Base-by-base conservation (phyloP, 305 asterid genomes). In the Fraxinus nigra region DNA sequence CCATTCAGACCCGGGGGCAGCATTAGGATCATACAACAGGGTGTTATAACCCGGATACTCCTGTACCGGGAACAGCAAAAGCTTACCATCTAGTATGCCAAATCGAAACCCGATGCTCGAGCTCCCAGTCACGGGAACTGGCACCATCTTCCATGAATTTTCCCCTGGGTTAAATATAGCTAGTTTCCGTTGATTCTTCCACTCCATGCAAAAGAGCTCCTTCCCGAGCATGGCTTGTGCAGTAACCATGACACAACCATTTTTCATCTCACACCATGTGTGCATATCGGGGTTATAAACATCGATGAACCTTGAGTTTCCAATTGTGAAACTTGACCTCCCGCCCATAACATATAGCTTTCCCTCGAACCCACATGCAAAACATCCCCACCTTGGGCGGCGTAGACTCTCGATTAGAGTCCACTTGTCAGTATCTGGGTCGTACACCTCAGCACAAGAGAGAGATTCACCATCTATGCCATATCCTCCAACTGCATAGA, bases 291-390 rank as follows among this genome's bases (percentile, higher is more conserved):
- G 93, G 86, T 76, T 84, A 30, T 94, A 94, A 51, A 94, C 87
- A 4, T 94, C 98, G 3, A 93, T 89, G 28, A 85, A 89, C 81
- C 90, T 89, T 10, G 93, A 92, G 80, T 94, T 92, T 13, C 97
- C 98, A 9, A 94, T 94, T 0, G 97, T 90, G 88, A 93, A 94
- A 78, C 85, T 92, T 11, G 98, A 94, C 63, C 98, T 77, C 2
- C 98, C 98, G 4, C 97, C 97, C 97, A 94, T 91, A 1, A 94
- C 86, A 28, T 91, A 91, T 72, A 94, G 94, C 83, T 93, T 92
- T 16, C 97, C 97, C 75, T 83, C 90, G 5, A 91, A 87, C 34
- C 90, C 91, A 33, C 88, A 92, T 5, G 97, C 97, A 35, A 94
- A 94, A 74, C 97, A 93, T 77, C 97, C 96, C 91, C 92, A 89